phyloP scores from a whole-genome alignment of 1,284 basidiomycete genomes.

The Naganishia liquefaciens region DNA sequence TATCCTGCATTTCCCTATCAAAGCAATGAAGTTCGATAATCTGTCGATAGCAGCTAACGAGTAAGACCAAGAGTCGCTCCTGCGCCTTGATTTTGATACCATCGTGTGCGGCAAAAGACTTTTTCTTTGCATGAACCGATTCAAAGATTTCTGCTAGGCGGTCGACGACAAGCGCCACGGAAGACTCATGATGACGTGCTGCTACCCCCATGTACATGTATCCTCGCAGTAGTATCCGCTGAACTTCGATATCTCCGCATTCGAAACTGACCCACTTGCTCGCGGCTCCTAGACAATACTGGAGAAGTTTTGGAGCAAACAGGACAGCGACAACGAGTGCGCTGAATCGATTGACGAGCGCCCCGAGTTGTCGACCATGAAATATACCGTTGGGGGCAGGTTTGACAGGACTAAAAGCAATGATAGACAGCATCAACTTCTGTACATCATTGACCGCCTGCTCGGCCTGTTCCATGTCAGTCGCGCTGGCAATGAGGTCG shows the following conservation, averaged over 20 bases:
- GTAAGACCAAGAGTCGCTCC: constrained; percentile 55
- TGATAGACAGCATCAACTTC: constrained; percentile 74
- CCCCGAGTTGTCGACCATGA: constrained; percentile 65
- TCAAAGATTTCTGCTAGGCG: constrained; percentile 71
- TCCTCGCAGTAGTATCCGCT: constrained; percentile 72
- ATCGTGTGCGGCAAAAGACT: constrained; percentile 33
- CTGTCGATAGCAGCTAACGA: constrained; percentile 65
- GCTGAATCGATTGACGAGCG: constrained; percentile 82
- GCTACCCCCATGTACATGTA: constrained; percentile 73
- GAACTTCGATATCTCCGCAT: constrained; percentile 68
- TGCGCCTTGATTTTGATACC: constrained; percentile 43
- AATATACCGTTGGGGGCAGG: constrained; percentile 64
- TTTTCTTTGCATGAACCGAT: constrained; percentile 62
- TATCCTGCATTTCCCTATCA: constrained; percentile 38
- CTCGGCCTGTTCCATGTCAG: constrained; percentile 48
- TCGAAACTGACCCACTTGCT: constrained; percentile 59
- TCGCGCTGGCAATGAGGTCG: constrained; percentile 46
- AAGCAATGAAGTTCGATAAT: constrained; percentile 63
- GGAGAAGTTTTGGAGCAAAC: constrained; percentile 63
- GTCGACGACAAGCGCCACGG: constrained; percentile 61
- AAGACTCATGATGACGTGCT: constrained; percentile 63
- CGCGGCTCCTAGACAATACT: constrained; percentile 60
- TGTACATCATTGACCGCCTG: constrained; percentile 61
- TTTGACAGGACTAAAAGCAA: constrained; percentile 66
- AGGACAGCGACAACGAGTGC: constrained; percentile 75